Evolutionary conservation across 345 rosid genomes (phyloP).

Genomic region (Rhodamnia rubescens): DNA sequence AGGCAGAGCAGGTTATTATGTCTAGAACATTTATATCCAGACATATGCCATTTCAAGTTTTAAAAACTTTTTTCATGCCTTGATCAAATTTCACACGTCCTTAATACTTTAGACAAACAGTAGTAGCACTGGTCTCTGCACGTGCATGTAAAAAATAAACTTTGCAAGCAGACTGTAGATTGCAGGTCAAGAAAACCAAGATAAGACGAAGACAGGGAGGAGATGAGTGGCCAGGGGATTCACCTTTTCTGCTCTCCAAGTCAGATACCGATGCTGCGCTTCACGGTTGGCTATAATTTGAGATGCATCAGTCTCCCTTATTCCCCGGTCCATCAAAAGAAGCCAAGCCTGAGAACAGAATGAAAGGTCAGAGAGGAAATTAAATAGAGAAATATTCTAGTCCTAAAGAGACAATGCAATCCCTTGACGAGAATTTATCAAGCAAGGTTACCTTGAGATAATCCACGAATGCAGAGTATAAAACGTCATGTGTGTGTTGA

Average conservation of each 20-base stretch:
- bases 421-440: neutral
- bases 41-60: neutral
- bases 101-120: neutral
- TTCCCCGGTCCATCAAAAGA: slow-evolving; percentile 34
- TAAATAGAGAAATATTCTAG: neutral
- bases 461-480: slow-evolving; percentile 52
- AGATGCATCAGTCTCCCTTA: slow-evolving; percentile 25
- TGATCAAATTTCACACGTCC: neutral
- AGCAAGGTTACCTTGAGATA: slow-evolving; percentile 45
- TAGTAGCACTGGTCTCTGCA: neutral
- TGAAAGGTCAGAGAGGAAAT: neutral
- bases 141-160: neutral
- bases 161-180: neutral
- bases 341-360: slow-evolving; percentile 44
- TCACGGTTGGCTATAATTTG: slow-evolving; percentile 26
- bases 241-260: slow-evolving; percentile 75
- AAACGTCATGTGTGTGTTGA: slow-evolving; percentile 22
- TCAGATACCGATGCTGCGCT: slow-evolving; percentile 58
- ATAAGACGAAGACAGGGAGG: neutral
- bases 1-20: neutral
- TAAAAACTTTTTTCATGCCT: neutral
- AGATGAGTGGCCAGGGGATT: neutral
- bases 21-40: neutral
- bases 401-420: neutral
- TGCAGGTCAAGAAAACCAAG: neutral